These are phyloP conservation scores for Leccinum ochraceum DNA, from an alignment of 768 basidiomycete genomes.

Conservation along the genomic window DNA sequence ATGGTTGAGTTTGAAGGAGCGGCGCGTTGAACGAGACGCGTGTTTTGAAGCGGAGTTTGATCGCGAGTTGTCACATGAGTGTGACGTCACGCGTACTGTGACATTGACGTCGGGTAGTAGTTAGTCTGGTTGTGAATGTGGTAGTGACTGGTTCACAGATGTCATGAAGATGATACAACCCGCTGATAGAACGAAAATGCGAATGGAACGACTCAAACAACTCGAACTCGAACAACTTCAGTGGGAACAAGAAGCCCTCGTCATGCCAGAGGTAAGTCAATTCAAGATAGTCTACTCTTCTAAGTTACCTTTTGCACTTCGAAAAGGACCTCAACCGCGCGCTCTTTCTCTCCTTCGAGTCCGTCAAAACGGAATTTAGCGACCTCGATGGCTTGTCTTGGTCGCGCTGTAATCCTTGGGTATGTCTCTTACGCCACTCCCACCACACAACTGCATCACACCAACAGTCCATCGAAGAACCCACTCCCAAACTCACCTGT, in stretches of 20 bases:
- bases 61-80: constrained; percentile 30
- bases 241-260: constrained; percentile 57
- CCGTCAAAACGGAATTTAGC: constrained; percentile 61
- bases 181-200: constrained; percentile 46
- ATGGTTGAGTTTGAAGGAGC: constrained; percentile 39
- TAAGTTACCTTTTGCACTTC: background rate
- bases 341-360: constrained; percentile 44
- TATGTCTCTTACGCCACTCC: constrained; percentile 11
- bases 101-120: constrained; percentile 5
- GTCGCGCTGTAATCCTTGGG: constrained; percentile 38
- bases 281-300: too few species aligned
- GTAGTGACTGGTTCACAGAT: constrained; percentile 4
- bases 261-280: constrained; percentile 52
- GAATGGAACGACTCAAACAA: constrained; percentile 47
- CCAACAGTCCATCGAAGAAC: constrained; percentile 26
- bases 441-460: background rate
- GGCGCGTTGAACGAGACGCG: constrained; percentile 32
- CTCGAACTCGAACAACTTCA: constrained; percentile 52
- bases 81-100: constrained; percentile 31
- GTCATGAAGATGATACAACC: constrained; percentile 9
- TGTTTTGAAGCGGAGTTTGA: constrained; percentile 38
- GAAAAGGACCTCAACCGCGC: constrained; percentile 33
- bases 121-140: background rate
- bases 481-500: constrained; percentile 28
- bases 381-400: constrained; percentile 62